Percentiles rank a stretch among this genome's conserved stretches.
Evolutionary conservation across 495 filamentous ascomycete species (phyloP).

Genomic region (Trichoderma orchidacearum): DNA sequence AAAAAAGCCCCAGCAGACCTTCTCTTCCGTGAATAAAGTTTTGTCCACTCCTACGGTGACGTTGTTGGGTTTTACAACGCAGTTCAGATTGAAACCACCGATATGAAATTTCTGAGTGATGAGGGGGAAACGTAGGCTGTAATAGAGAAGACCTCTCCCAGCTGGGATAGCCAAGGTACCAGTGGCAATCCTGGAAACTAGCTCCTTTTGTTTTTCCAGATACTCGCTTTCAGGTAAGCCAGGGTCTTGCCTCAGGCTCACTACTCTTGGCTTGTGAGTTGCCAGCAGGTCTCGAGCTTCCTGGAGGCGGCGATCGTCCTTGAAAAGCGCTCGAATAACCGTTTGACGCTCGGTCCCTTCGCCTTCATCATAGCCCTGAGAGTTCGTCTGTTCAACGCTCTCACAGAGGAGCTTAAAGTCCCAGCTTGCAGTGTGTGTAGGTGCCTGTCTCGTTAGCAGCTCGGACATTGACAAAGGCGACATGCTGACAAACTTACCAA

Average conservation of each 20-base stretch:
- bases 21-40: conserved; percentile 75
- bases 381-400: conserved; percentile 23
- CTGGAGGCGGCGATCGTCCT: conserved; percentile 73
- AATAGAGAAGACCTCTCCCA: conserved; percentile 73
- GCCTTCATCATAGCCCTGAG: conserved; percentile 23
- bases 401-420: conserved; percentile 52
- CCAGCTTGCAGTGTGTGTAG: conserved; percentile 56
- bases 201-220: conserved; percentile 84
- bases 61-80: conserved; percentile 80
- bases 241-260: conserved; percentile 59
- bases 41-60: conserved; percentile 82
- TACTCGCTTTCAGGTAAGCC: conserved; percentile 75
- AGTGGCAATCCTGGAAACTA: conserved; percentile 70
- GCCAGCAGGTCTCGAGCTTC: conserved; percentile 72
- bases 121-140: conserved; percentile 67
- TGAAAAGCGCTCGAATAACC: conserved; percentile 74
- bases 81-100: conserved; percentile 74
- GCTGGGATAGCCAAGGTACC: conserved; percentile 78
- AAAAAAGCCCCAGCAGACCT: conserved; percentile 96
- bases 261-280: conserved; percentile 59
- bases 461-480: not conserved
- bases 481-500: conserved; percentile 10
- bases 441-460: conserved; percentile 20
- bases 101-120: conserved; percentile 83
- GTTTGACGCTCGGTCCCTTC: conserved; percentile 65